Percentiles rank a stretch among this genome's conserved stretches.
These are phyloP conservation scores for Pezicula radicicola DNA, from an alignment of 2,329 filamentous ascomycete genomes.

Conservation along the genomic window DNA sequence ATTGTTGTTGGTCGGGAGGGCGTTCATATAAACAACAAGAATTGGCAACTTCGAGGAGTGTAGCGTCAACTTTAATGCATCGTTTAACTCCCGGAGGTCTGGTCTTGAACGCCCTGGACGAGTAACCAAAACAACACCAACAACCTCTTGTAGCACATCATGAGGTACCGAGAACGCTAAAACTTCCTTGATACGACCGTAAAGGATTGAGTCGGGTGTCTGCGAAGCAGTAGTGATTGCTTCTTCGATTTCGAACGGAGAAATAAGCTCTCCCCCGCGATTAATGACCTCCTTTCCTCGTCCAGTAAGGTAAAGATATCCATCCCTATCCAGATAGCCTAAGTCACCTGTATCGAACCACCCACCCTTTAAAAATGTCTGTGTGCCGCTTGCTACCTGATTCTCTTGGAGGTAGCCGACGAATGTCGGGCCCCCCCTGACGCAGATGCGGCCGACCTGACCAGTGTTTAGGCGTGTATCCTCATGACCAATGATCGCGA, in stretches of 20 bases:
- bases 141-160: slow-evolving; percentile 52
- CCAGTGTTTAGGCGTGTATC: slow-evolving; percentile 29
- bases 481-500: slow-evolving; percentile 44
- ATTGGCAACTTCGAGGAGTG: slow-evolving; percentile 51
- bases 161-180: slow-evolving; percentile 51
- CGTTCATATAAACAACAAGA: slow-evolving; percentile 51
- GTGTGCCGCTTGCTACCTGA: slow-evolving; percentile 21
- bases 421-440: slow-evolving; percentile 49
- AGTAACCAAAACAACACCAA: slow-evolving; percentile 50
- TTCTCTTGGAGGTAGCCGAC: slow-evolving; percentile 40
- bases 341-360: slow-evolving; percentile 90
- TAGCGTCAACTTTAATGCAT: slow-evolving; percentile 42
- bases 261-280: slow-evolving; percentile 55
- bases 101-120: slow-evolving; percentile 38
- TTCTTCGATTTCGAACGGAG: slow-evolving; percentile 56
- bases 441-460: slow-evolving; percentile 44
- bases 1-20: slow-evolving; percentile 52
- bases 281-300: slow-evolving; percentile 67
- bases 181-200: slow-evolving; percentile 43
- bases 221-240: slow-evolving; percentile 46
- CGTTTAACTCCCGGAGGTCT: slow-evolving; percentile 46
- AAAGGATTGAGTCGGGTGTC: slow-evolving; percentile 38
- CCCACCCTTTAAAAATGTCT: slow-evolving; percentile 57
- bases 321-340: slow-evolving; percentile 69
- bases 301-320: slow-evolving; percentile 85